phyloP scores from a whole-genome alignment of 768 basidiomycete species.

The Sistotremastrum niveocremeum region DNA sequence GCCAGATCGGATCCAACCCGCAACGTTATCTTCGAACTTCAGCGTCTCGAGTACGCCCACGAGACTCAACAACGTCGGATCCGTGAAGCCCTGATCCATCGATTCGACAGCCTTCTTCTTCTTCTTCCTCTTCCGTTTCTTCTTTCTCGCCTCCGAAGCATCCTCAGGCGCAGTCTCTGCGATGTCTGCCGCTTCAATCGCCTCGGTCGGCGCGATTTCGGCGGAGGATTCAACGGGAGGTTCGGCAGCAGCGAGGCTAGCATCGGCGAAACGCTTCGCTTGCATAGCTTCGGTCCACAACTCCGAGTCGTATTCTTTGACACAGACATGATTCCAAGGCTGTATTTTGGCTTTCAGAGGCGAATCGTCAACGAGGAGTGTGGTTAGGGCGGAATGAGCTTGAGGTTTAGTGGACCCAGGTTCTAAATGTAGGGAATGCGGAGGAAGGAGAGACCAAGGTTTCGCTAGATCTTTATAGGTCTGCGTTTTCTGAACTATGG shows the following conservation, averaged over 20 bases:
- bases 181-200: neutral
- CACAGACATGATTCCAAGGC: conserved; percentile 71
- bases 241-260: conserved; percentile 3
- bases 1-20: neutral
- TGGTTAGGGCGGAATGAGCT: conserved; percentile 31
- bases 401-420: neutral
- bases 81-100: conserved; percentile 2
- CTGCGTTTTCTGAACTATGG: conserved; percentile 13
- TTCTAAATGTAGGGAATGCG: conserved; percentile 1
- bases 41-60: neutral
- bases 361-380: conserved; percentile 40
- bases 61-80: neutral
- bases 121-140: neutral
- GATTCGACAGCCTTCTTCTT: conserved; percentile 1
- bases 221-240: neutral
- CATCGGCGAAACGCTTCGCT: conserved; percentile 11
- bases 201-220: neutral
- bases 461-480: conserved; percentile 23
- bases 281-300: conserved; percentile 28
- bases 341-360: conserved; percentile 47
- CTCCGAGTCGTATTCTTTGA: conserved; percentile 47
- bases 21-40: neutral
- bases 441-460: conserved; percentile 8
- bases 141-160: neutral
- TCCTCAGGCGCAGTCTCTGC: conserved; percentile 8